phyloP scores from a whole-genome alignment of 208 protist species.

The Balamuthia mandrillaris region DNA sequence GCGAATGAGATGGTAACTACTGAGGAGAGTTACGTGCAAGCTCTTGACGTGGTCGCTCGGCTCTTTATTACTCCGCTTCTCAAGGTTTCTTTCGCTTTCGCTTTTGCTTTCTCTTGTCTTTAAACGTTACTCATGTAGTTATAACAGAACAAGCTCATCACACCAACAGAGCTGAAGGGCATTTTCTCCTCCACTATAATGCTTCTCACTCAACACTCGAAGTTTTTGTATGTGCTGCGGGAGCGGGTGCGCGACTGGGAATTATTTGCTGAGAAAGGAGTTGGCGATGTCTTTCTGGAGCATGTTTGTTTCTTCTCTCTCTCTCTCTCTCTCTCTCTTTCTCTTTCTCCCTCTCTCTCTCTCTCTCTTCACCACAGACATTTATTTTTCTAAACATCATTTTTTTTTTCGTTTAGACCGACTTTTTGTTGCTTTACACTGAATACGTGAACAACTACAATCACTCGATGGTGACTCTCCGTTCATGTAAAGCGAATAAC shows the following conservation, averaged over 20 bases:
- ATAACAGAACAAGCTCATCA: background rate
- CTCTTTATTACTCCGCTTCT: too few species aligned
- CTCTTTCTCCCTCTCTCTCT: too few species aligned
- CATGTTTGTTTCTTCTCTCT: background rate
- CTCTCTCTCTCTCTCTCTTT: too few species aligned
- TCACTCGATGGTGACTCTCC: too few species aligned
- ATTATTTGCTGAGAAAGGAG: background rate
- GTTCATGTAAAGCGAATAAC: too few species aligned
- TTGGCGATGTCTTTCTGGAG: background rate
- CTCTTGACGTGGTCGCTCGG: background rate
- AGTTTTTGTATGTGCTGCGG: background rate
- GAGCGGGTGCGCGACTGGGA: background rate
- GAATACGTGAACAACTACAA: constrained; percentile 11
- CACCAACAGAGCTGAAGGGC: background rate
- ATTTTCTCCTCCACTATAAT: background rate
- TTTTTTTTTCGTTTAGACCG: background rate
- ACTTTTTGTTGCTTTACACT: background rate
- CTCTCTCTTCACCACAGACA: background rate
- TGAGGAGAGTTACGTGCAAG: constrained; percentile 7
- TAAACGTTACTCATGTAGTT: background rate
- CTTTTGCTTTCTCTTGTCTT: background rate
- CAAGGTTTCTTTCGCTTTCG: background rate
- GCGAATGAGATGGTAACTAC: background rate
- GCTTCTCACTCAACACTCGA: background rate
- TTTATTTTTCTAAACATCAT: too few species aligned